Base-by-base conservation (phyloP, 306 rosid genomes). In the Calophaca sinica region DNA sequence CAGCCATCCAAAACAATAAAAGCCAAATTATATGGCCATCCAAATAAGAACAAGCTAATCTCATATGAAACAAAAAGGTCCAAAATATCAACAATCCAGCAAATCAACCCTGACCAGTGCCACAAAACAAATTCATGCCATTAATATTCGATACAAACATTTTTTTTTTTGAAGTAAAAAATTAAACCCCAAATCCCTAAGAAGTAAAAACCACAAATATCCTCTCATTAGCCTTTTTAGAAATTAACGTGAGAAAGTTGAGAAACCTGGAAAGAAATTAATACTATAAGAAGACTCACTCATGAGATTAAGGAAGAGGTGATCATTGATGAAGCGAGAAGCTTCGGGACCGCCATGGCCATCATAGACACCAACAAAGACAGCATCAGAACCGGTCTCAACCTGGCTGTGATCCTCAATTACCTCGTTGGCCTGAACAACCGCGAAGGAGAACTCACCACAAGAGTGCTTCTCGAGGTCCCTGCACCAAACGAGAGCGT, bases 331-430 rank as follows among this genome's bases (percentile, higher is more conserved):
- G 79, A 68, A 90, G 48, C 85, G 86, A 31, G 97, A 70, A 2
- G 93, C 93, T 6, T 87, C 97, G 4, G 89, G 83, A 5, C 97
- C 97, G 12, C 97, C 98, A 70, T 93, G 98, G 42, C 98, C 97
- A 33, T 93, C 98, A 62, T 90, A 91, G n/a, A 93, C 89, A 51
- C 98, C 98, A 14, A 89, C 88, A 62, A 89, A 93, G 39, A 89
- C 86, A 6, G 88, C 89, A 13, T 77, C 89, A 7, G 84, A 70
- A 69, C 90, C 92, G 3, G 85, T 85, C 87, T 93, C 98, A 9
- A 93, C 96, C 78, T 91, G 97, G 75, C 98, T 89, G 4, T 85
- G 88, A 84, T 93, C 98, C 72, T 93, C 96, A 7, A 93, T 68
- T 10, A 84, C 77, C 15, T 84, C 86, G 76, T 93, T 90, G 75